These are phyloP conservation scores for Linnemannia zychae DNA, from an alignment of 192 early-diverging fungal species.

Conservation along the genomic window DNA sequence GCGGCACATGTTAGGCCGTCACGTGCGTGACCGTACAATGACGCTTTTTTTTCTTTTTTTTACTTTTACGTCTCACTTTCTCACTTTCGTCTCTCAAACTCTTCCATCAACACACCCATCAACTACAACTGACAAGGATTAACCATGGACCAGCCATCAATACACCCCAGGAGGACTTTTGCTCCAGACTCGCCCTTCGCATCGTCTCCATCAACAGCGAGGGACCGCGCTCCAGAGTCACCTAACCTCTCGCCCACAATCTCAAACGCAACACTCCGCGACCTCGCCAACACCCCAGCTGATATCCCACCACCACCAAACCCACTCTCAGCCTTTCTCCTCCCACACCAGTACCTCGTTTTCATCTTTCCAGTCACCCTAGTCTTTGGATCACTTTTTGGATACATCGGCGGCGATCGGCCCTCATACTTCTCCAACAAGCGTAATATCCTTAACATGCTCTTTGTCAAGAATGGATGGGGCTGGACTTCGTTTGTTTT, in stretches of 20 bases:
- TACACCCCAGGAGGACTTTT: conserved; percentile 19
- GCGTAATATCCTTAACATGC: conserved; percentile 79
- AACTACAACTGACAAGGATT: not conserved
- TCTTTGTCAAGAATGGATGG: conserved; percentile 90
- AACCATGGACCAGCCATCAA: conserved; percentile 20
- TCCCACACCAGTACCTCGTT: conserved; percentile 35
- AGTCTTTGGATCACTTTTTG: conserved; percentile 36
- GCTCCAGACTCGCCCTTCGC: not conserved
- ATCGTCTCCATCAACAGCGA: not conserved
- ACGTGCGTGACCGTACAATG: too few species aligned
- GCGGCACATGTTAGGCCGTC: too few species aligned
- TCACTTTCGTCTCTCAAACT: too few species aligned
- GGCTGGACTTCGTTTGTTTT: conserved; percentile 85
- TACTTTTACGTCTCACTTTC: too few species aligned
- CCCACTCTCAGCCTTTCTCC: conserved; percentile 11
- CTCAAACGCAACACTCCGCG: conserved; percentile 9
- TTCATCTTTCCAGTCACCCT: conserved; percentile 42
- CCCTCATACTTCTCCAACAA: conserved; percentile 74
- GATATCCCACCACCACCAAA: not conserved
- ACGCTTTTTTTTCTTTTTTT: too few species aligned
- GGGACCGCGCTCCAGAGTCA: conserved; percentile 21
- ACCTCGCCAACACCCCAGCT: not conserved
- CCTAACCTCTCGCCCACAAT: conserved; percentile 16
- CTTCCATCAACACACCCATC: not conserved
- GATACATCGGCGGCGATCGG: conserved; percentile 15